phyloP scores from a whole-genome alignment of 495 filamentous ascomycete species.

The Haplographium delicatum region DNA sequence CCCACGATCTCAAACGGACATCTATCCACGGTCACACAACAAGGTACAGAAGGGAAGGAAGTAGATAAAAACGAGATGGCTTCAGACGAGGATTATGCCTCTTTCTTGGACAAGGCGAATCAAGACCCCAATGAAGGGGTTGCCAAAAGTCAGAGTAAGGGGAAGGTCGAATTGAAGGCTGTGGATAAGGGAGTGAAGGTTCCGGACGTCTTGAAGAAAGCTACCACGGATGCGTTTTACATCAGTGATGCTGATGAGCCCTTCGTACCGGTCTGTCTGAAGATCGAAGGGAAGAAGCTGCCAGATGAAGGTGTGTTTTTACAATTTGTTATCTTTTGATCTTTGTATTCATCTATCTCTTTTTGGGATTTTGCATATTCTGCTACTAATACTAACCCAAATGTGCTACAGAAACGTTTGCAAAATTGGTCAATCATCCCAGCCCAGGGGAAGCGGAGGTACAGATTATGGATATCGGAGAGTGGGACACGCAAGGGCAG shows the following conservation, averaged over 20 bases:
- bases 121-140: constrained; percentile 49
- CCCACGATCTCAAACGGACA: neutral
- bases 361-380: too few species aligned
- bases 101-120: constrained; percentile 83
- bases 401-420: constrained; percentile 45
- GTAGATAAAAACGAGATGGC: constrained; percentile 48
- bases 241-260: constrained; percentile 78
- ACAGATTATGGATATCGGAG: constrained; percentile 45
- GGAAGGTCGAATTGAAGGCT: constrained; percentile 40
- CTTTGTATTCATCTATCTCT: neutral
- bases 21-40: neutral
- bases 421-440: constrained; percentile 50
- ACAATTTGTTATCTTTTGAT: constrained; percentile 15
- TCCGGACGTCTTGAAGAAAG: constrained; percentile 50
- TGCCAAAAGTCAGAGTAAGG: constrained; percentile 22
- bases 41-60: neutral
- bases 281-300: constrained; percentile 51
- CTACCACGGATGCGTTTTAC: constrained; percentile 57
- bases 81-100: constrained; percentile 73
- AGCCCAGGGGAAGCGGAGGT: constrained; percentile 39
- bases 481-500: constrained; percentile 57
- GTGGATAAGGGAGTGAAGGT: constrained; percentile 45
- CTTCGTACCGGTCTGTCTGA: constrained; percentile 68
- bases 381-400: too few species aligned
- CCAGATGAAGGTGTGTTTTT: constrained; percentile 56